phyloP scores from a whole-genome alignment of 306 rosid species.

The Hippophae tibetana region DNA sequence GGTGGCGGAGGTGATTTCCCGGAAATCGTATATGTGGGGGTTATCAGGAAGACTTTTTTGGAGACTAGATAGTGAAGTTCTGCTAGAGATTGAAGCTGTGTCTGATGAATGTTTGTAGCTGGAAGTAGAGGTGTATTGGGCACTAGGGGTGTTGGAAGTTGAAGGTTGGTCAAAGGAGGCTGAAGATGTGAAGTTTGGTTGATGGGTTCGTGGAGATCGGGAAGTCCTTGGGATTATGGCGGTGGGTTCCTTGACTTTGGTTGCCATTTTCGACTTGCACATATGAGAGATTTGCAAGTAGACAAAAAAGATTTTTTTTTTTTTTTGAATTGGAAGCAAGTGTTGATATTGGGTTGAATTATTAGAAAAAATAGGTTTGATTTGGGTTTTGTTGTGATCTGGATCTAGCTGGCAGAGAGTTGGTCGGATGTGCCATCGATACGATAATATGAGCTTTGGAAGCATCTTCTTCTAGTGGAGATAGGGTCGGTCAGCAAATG shows the following conservation, averaged over 20 bases:
- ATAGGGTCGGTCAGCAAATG: too few species aligned
- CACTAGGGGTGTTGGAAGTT: conserved; percentile 19
- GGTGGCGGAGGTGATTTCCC: conserved; percentile 64
- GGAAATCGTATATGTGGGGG: conserved; percentile 64
- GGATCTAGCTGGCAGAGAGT: too few species aligned
- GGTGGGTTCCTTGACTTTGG: conserved; percentile 27
- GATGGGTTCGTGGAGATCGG: conserved; percentile 9
- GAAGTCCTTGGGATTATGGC: conserved; percentile 12
- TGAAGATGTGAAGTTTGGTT: background rate
- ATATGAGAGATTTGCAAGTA: conserved; percentile 3
- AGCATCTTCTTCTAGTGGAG: too few species aligned
- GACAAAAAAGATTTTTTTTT: too few species aligned
- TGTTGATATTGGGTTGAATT: too few species aligned
- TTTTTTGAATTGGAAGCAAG: too few species aligned
- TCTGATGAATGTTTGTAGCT: conserved; percentile 34
- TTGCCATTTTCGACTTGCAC: conserved; percentile 68
- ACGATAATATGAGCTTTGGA: too few species aligned
- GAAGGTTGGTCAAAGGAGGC: conserved; percentile 24
- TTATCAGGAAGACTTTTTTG: conserved; percentile 51
- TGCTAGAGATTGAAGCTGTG: conserved; percentile 37
- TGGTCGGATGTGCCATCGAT: too few species aligned
- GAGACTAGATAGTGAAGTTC: conserved; percentile 32
- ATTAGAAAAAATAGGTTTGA: too few species aligned
- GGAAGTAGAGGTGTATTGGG: conserved; percentile 17
- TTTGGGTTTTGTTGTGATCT: too few species aligned